Evolutionary conservation across 2,329 filamentous ascomycete species (phyloP).

Genomic region (Colletotrichum truncatum): DNA sequence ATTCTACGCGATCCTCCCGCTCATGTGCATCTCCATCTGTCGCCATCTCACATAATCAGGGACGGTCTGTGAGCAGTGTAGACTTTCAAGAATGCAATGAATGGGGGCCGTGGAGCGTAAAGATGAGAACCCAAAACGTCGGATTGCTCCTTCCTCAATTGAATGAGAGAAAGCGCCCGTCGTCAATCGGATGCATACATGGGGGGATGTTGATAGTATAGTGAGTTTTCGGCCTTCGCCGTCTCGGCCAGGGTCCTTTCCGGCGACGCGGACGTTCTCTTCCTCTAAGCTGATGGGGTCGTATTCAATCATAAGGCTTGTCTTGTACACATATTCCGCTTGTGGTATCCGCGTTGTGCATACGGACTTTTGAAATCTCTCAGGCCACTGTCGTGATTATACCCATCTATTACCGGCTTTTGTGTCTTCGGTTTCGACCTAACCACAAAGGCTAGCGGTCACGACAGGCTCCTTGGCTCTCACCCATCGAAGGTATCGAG

Average conservation of each 20-base stretch:
- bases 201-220: neutral
- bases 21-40: neutral
- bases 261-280: too few species aligned
- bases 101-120: neutral
- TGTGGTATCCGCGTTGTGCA: too few species aligned
- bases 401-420: neutral
- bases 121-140: constrained; percentile 9
- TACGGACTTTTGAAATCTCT: too few species aligned
- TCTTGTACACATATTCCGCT: too few species aligned
- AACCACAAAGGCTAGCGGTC: neutral
- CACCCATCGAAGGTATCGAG: neutral
- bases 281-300: too few species aligned
- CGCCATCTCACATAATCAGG: constrained; percentile 15
- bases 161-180: neutral
- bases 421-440: neutral
- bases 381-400: neutral
- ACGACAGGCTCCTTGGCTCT: neutral
- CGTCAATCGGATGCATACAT: neutral
- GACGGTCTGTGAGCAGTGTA: neutral
- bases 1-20: constrained; percentile 7
- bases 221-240: too few species aligned
- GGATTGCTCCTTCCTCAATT: neutral
- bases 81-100: neutral
- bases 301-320: too few species aligned
- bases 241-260: too few species aligned